phyloP scores from a whole-genome alignment of 2,329 filamentous ascomycete species.

The Exophiala bonariae region DNA sequence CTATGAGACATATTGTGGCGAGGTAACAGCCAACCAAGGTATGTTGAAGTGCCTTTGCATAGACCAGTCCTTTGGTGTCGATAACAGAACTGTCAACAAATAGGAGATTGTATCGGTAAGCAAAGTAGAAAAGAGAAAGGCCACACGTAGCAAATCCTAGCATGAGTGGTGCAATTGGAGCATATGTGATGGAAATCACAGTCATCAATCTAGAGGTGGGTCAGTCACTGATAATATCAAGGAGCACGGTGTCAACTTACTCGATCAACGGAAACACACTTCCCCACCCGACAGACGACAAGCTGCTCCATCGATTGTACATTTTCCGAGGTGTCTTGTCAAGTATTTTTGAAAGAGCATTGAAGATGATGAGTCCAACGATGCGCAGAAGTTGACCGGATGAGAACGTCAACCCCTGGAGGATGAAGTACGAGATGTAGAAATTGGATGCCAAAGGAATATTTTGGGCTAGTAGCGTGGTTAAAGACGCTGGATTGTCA shows the following conservation, averaged over 20 bases:
- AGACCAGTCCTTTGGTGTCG: conserved; percentile 85
- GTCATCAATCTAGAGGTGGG: conserved; percentile 15
- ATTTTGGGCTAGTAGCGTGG: conserved; percentile 67
- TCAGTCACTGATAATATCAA: background rate
- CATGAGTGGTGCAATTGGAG: conserved; percentile 81
- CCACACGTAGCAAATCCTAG: conserved; percentile 79
- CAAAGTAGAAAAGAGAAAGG: conserved; percentile 77
- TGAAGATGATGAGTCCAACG: conserved; percentile 70
- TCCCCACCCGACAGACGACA: conserved; percentile 78
- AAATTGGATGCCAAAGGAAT: conserved; percentile 88
- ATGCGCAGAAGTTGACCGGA: conserved; percentile 73
- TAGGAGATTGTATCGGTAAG: conserved; percentile 87
- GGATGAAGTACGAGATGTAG: conserved; percentile 91
- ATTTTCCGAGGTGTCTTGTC: conserved; percentile 77
- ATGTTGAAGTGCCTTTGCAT: conserved; percentile 84
- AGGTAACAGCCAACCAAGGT: conserved; percentile 83
- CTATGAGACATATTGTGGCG: conserved; percentile 77
- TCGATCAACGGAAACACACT: conserved; percentile 79
- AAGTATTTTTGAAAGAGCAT: conserved; percentile 71
- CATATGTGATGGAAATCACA: conserved; percentile 72
- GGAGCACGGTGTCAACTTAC: conserved; percentile 49
- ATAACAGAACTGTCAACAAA: conserved; percentile 80
- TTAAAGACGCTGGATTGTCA: conserved; percentile 60
- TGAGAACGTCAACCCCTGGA: conserved; percentile 83
- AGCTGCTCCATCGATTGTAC: conserved; percentile 73